Conservation (phyloP, 805 yeast genomes). For the Myxozyma monticola region DNA sequence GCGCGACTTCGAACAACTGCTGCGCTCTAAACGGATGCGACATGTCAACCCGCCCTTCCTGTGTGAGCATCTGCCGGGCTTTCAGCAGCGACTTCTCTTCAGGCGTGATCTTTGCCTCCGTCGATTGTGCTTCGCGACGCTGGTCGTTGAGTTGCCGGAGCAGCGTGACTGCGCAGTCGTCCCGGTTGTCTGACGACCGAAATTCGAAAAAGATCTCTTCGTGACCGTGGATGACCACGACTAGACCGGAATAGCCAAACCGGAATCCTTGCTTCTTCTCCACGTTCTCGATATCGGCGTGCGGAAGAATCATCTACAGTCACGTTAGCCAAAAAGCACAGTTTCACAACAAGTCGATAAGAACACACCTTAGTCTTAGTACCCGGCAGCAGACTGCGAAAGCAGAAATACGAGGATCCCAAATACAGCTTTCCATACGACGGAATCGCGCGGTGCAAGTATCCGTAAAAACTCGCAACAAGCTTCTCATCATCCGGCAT, state of each 20-base stretch:
- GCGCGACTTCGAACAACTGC: constrained; percentile 7
- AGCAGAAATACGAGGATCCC: constrained; percentile 70
- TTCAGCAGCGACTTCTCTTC: constrained; percentile 8
- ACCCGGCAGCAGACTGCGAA: constrained; percentile 76
- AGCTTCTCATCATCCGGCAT: constrained; percentile 53
- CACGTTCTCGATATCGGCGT: constrained; percentile 68
- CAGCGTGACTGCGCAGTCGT: constrained; percentile 62
- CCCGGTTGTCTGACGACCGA: constrained; percentile 60
- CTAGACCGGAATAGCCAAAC: constrained; percentile 68
- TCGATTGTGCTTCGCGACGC: background rate
- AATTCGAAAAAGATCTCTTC: constrained; percentile 81
- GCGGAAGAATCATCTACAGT: constrained; percentile 71
- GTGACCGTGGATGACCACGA: constrained; percentile 66
- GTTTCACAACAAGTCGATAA: too few species aligned
- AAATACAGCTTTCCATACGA: constrained; percentile 80
- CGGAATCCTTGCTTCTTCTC: constrained; percentile 66
- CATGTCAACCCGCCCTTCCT: background rate
- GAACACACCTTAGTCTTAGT: constrained; percentile 52
- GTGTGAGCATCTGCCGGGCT: background rate
- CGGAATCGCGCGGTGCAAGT: constrained; percentile 70
- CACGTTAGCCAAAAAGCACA: background rate
- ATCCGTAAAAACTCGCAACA: constrained; percentile 67
- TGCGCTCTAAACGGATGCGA: background rate
- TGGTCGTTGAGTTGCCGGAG: constrained; percentile 50
- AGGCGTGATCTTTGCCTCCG: background rate